phyloP scores from a whole-genome alignment of 129 eudicot genomes.

The Heracleum sosnowskyi region DNA sequence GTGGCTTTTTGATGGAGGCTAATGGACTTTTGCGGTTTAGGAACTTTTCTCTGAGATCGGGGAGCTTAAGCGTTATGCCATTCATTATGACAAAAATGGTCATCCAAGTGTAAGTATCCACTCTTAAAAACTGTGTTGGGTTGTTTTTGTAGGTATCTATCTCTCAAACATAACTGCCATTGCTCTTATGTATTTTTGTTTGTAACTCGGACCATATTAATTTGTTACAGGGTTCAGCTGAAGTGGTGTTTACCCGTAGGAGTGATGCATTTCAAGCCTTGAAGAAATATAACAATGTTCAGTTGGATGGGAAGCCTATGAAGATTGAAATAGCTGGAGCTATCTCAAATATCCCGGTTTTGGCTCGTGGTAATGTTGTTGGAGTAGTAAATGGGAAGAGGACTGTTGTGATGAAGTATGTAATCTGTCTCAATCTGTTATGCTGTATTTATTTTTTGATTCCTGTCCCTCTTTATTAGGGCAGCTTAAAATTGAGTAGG shows the following conservation, averaged over 20 bases:
- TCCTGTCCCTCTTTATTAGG: background rate
- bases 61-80: constrained; percentile 84
- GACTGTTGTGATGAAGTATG: constrained; percentile 78
- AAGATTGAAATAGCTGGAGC: constrained; percentile 72
- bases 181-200: too few relatives aligned
- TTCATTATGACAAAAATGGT: constrained; percentile 81
- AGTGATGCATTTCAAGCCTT: constrained; percentile 81
- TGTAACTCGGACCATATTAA: background rate
- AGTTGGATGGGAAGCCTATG: constrained; percentile 87
- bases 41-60: constrained; percentile 89
- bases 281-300: constrained; percentile 71
- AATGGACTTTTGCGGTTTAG: constrained; percentile 42
- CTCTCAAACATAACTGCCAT: too few relatives aligned
- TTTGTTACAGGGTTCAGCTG: constrained; percentile 71
- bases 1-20: constrained; percentile 20
- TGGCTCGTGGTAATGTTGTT: constrained; percentile 74
- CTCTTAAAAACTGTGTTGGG: background rate
- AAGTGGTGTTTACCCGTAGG: constrained; percentile 64
- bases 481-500: background rate
- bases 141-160: background rate
- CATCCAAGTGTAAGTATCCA: constrained; percentile 71
- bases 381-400: constrained; percentile 76
- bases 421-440: background rate
- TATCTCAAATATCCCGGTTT: constrained; percentile 39
- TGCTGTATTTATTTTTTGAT: too few relatives aligned